A percentile compares a stretch with the other conserved stretches of the same genome.
phyloP scores from a whole-genome alignment of 148 eudicot genomes.

The Rhododendron ferrugineum region DNA sequence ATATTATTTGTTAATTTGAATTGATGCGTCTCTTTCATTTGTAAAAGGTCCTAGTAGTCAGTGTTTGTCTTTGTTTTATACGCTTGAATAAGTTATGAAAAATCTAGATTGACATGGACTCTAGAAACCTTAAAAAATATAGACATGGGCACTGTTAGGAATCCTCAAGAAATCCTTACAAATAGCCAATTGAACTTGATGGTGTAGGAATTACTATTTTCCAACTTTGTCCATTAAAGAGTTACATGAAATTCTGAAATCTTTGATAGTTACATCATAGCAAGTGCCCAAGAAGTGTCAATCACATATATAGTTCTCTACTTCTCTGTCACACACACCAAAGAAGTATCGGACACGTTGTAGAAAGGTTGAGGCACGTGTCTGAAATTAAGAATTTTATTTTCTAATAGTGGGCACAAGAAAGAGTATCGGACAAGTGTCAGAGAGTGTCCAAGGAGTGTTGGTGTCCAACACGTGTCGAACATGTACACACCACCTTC shows the following conservation, averaged over 20 bases:
- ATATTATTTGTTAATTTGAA: neutral
- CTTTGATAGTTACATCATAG: neutral
- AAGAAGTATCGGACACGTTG: neutral
- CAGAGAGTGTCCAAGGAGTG: too few species aligned
- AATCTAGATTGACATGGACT: neutral
- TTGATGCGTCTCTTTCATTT: neutral
- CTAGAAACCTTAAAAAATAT: neutral
- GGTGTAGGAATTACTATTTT: neutral
- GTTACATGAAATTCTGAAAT: neutral
- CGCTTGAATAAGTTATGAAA: neutral
- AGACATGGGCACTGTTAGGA: too few species aligned
- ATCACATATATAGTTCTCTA: neutral
- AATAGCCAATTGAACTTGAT: neutral
- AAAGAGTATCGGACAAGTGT: neutral
- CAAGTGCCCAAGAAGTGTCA: neutral
- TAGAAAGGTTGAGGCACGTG: neutral
- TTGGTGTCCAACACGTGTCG: too few species aligned
- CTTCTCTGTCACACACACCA: neutral
- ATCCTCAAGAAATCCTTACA: too few species aligned
- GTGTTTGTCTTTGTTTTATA: neutral
- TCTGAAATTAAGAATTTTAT: neutral
- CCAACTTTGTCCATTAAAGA: neutral
- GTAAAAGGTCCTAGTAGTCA: neutral
- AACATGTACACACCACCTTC: neutral
- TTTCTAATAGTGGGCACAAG: neutral